Base-by-base conservation (phyloP, 176 grass and related monocot genomes). In the Tuctoria greenei region DNA sequence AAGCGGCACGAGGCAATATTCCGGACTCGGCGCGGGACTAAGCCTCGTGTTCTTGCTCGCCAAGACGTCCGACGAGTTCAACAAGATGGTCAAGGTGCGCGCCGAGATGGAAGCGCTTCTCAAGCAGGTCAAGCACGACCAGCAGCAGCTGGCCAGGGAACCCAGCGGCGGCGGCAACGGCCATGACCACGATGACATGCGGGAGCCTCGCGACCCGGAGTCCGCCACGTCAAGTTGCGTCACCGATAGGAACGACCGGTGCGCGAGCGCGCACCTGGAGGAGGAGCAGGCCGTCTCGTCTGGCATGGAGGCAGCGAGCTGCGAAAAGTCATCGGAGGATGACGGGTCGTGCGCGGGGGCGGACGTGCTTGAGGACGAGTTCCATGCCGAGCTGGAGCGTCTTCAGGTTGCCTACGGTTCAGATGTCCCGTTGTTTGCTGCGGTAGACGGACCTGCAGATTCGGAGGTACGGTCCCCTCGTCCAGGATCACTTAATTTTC, bases 1-100 rank as follows among this genome's bases (percentile, higher is more conserved):
- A 15, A 16, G 9, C n/a, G 61, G 46, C 12, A 50, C 45, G 27
- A 64, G 39, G 46, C 35, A n/a, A n/a, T n/a, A 73, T 3, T 24
- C 64, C 4, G 87, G 71, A 55, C 79, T 92, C 0, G 55, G 83
- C 12, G 42, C 84, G 3, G 86, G 90, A 2, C 2, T 89, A 31
- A 79, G 90, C 56, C 76, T 92, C 2, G 45, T 86, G 44, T 86
- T 86, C 76, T 83, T 92, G 0, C 80, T 92, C 1, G 79, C 86
- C 31, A 89, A 85, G 90, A 86, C 83, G 5, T 82, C 86, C 4
- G 73, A 74, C 64, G 90, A 92, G 42, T 86, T 92, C 71, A 83
- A 74, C 57, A 92, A 78, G 83, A 92, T 92, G 90, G 75, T 64
- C 7, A 75, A 82, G 68, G 55, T 92, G 61, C 79, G 86, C 2